These are phyloP conservation scores for Cladosporium sp. DNA, from an alignment of 2,329 filamentous ascomycete genomes.

Conservation along the genomic window DNA sequence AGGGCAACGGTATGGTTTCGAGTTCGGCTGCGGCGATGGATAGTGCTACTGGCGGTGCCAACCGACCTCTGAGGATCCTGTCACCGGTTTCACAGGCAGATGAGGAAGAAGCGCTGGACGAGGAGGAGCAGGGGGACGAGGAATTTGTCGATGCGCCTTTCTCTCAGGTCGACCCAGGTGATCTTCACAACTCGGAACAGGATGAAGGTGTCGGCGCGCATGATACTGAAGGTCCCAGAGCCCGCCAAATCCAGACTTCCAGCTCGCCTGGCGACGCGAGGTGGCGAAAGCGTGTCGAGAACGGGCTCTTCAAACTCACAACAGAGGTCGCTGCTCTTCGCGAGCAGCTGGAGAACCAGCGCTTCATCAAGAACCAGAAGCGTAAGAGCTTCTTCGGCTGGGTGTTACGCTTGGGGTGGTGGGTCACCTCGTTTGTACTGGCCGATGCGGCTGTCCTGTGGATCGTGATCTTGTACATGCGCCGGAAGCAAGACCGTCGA, in stretches of 20 bases:
- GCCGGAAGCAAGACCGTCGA: conserved; percentile 67
- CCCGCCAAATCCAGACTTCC: not conserved
- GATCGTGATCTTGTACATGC: conserved; percentile 70
- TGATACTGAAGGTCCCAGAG: not conserved
- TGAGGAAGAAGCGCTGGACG: conserved; percentile 36
- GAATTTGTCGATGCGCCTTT: conserved; percentile 53
- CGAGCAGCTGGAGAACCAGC: conserved; percentile 80
- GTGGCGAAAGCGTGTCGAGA: conserved; percentile 82
- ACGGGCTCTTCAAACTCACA: conserved; percentile 82
- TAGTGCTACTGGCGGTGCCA: conserved; percentile 7
- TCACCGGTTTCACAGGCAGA: conserved; percentile 79
- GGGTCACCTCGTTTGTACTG: conserved; percentile 69
- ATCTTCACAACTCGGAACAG: conserved; percentile 21
- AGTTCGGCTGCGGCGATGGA: conserved; percentile 35
- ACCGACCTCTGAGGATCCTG: conserved; percentile 56
- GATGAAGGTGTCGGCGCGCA: not conserved
- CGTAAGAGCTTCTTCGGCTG: conserved; percentile 67
- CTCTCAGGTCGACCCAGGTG: conserved; percentile 44
- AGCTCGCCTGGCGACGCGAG: conserved; percentile 45
- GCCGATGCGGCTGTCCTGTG: conserved; percentile 68
- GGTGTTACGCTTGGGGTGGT: conserved; percentile 70
- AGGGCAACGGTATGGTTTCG: conserved; percentile 25
- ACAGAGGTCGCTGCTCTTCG: conserved; percentile 88
- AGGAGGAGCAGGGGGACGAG: conserved; percentile 40
- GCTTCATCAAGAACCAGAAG: conserved; percentile 68